These are phyloP conservation scores for Brassica rapa DNA, from an alignment of 345 rosid species.

Conservation along the genomic window DNA sequence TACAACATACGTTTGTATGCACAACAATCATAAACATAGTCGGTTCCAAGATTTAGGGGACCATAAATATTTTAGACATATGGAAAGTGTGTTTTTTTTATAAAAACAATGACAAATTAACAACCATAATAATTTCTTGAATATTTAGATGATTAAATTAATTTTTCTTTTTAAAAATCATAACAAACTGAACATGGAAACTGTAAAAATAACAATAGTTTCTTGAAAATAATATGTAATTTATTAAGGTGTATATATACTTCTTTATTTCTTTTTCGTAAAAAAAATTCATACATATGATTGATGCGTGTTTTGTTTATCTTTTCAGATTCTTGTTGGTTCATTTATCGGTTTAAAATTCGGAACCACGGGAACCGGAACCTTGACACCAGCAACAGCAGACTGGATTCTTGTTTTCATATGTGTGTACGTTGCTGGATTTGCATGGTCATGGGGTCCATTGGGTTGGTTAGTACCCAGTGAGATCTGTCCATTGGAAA, in stretches of 20 bases:
- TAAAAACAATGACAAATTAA: background rate
- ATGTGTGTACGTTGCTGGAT: constrained; percentile 44
- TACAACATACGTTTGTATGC: background rate
- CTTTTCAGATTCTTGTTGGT: constrained; percentile 32
- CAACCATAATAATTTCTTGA: background rate
- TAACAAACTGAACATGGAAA: too few relatives aligned
- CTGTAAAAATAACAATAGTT: too few relatives aligned
- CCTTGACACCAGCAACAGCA: constrained; percentile 37
- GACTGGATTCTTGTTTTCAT: constrained; percentile 41
- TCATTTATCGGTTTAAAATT: constrained; percentile 37
- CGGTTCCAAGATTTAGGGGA: too few relatives aligned
- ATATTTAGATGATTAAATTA: background rate
- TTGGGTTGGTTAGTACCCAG: constrained; percentile 48
- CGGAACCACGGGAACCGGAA: constrained; percentile 42
- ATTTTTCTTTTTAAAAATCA: too few relatives aligned
- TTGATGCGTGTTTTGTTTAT: background rate
- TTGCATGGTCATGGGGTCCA: constrained; percentile 49
- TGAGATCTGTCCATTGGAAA: constrained; percentile 42
- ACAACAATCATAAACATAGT: background rate
- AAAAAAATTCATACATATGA: background rate
- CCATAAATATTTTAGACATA: too few relatives aligned
- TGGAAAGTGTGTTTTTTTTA: too few relatives aligned
- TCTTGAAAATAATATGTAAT: too few relatives aligned
- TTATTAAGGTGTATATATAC: too few relatives aligned
- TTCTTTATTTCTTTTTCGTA: too few relatives aligned